Base-by-base conservation (phyloP, 371 early-diverging fungal species). In the Sporodiniella umbellata region DNA sequence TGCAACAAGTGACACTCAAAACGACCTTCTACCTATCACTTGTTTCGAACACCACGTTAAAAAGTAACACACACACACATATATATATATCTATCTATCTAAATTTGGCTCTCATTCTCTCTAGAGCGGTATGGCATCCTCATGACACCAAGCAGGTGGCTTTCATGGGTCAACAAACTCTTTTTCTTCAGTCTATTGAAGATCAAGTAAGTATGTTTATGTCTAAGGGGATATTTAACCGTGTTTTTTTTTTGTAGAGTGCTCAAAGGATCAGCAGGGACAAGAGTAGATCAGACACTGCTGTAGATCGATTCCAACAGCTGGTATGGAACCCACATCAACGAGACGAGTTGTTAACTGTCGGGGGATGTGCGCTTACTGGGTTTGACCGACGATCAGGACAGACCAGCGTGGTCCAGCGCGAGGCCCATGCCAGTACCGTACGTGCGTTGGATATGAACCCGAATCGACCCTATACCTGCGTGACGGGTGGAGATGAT, bases 401-500 rank as follows among this genome's bases (percentile, higher is more conserved):
- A 17, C 66, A 77, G 24, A 58, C 63, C 2, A 65, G 75, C 17
- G 79, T 80, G 42, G 40, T 54, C 10, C 73, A 74, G 24, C 48
- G 50, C n/a, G 50, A 72, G 2, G 88, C 90, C 7, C 92, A 94
- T 55, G 62, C 75, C 15, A 74, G 77, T 23, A 72, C 76, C 15
- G 73, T 92, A 12, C 79, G 86, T n/a, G 81, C 81, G 6, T 51
- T 94, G 1, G 94, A 93, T 62, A 87, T 76, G 55, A 96, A 96
- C 57, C 86, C 90, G 8, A 93, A 94, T 60, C 78, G 84, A 42
- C 90, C 92, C 1, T 75, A 92, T 56, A 81, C 85, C 42, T 48
- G 94, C 14, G 92, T 79, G 0, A 87, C 94, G 0, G 91, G 87
- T 17, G 93, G 93, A 7, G 87, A 93, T 59, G 96, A 96, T 73